Percentiles rank a stretch among this genome's conserved stretches.
Conservation (phyloP, 352 stramenopile genomes). For the Phytophthora litchii region DNA sequence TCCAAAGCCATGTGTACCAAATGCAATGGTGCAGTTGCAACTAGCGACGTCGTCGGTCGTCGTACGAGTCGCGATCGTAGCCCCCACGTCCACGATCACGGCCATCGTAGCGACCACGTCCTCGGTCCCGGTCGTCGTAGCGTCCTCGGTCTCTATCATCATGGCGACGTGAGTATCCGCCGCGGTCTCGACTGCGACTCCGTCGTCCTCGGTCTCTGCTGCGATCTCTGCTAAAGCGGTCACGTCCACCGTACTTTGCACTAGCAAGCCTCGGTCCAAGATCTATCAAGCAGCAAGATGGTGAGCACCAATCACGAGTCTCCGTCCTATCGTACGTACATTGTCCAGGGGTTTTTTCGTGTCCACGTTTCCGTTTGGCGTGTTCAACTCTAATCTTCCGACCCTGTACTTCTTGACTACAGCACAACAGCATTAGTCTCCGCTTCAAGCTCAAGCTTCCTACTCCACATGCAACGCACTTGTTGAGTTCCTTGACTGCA, state of each 20-base stretch:
- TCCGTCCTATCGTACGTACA: conserved; percentile 46
- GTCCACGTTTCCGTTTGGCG: conserved; percentile 78
- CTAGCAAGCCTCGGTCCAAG: conserved; percentile 75
- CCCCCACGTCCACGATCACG: conserved; percentile 53
- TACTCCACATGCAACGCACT: conserved; percentile 40
- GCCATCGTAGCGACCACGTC: conserved; percentile 59
- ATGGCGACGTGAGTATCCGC: conserved; percentile 45
- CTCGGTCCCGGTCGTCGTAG: conserved; percentile 55
- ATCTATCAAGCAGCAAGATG: conserved; percentile 39
- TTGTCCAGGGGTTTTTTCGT: conserved; percentile 85
- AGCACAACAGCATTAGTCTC: conserved; percentile 3
- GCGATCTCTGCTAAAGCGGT: conserved; percentile 51
- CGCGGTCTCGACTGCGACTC: conserved; percentile 53
- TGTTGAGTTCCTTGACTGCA: conserved; percentile 80
- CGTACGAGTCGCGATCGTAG: conserved; percentile 49
- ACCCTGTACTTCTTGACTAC: conserved; percentile 77
- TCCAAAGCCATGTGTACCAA: conserved; percentile 25
- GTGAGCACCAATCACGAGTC: not conserved
- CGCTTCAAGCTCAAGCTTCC: not conserved
- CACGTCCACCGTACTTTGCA: conserved; percentile 66
- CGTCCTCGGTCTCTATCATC: conserved; percentile 54
- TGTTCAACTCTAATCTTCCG: conserved; percentile 80
- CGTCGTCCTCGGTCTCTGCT: conserved; percentile 51
- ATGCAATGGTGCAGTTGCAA: conserved; percentile 19
- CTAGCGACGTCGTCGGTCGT: conserved; percentile 51